A percentile compares a stretch with the other conserved stretches of the same genome.
Conservation (phyloP, 352 stramenopile genomes). For the Pseudoperonospora humuli region DNA sequence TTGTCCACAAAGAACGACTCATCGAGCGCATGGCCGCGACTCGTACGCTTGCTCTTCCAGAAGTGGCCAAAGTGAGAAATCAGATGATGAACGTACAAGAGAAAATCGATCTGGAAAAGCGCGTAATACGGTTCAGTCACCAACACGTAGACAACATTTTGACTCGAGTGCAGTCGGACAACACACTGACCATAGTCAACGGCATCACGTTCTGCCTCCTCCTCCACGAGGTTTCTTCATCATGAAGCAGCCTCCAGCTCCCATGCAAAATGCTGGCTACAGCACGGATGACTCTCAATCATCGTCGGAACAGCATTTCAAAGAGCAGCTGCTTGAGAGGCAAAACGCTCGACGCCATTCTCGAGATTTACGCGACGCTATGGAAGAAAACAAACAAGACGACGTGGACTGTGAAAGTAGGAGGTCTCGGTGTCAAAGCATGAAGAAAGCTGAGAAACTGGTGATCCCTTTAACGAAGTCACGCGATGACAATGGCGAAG, state of each 20-base stretch:
- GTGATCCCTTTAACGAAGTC: too few species aligned
- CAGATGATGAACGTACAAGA: neutral
- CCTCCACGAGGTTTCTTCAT: constrained; percentile 29
- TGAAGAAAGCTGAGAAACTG: constrained; percentile 15
- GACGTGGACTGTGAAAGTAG: constrained; percentile 13
- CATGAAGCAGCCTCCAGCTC: constrained; percentile 39
- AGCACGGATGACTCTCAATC: constrained; percentile 1
- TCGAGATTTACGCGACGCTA: constrained; percentile 1
- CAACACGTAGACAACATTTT: constrained; percentile 14
- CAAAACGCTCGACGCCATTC: neutral
- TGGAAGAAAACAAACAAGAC: constrained; percentile 25
- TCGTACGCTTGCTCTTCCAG: neutral
- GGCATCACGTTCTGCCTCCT: constrained; percentile 22
- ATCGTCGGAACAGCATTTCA: constrained; percentile 4
- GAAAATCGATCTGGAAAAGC: neutral
- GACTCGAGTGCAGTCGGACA: neutral
- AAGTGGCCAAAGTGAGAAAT: neutral
- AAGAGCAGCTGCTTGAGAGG: neutral
- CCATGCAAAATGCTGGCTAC: constrained; percentile 8
- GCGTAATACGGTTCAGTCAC: constrained; percentile 45
- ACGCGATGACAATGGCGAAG: constrained; percentile 1
- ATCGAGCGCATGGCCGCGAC: neutral
- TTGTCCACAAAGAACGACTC: neutral
- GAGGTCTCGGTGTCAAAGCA: constrained; percentile 4
- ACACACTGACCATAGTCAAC: neutral